Percentiles rank a stretch among this genome's conserved stretches.
These are phyloP conservation scores for Dictyostelium purpureum DNA, from an alignment of 78 protist species.

Conservation along the genomic window DNA sequence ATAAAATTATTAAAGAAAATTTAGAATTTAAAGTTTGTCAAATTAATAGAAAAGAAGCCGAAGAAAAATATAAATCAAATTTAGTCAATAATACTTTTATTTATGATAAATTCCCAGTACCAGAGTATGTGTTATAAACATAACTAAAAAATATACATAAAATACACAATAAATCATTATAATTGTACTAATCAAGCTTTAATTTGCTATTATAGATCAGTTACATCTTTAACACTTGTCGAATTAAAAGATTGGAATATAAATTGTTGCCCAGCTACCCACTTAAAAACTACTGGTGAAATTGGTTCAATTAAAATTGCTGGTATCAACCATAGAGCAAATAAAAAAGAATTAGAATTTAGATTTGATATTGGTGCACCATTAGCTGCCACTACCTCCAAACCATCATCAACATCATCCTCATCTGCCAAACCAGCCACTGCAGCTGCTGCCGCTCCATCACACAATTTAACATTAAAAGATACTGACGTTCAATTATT, in stretches of 20 bases:
- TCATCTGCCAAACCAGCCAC: neutral
- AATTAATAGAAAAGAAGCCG: slow-evolving; percentile 62
- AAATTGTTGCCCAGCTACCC: slow-evolving; percentile 68
- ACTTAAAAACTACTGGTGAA: slow-evolving; percentile 61
- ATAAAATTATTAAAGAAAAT: slow-evolving; percentile 40
- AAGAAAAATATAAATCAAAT: slow-evolving; percentile 32
- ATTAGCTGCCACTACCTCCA: neutral
- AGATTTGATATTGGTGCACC: slow-evolving; percentile 64
- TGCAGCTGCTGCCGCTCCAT: neutral
- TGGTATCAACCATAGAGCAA: slow-evolving; percentile 74
- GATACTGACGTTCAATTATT: slow-evolving; percentile 43
- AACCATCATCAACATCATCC: neutral
- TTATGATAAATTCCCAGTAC: slow-evolving; percentile 78
- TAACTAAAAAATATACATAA: neutral
- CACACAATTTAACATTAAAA: neutral
- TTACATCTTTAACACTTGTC: slow-evolving; percentile 43
- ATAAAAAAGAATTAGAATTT: slow-evolving; percentile 67
- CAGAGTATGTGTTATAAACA: slow-evolving; percentile 42
- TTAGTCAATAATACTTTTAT: slow-evolving; percentile 60
- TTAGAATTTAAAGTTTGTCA: slow-evolving; percentile 7
- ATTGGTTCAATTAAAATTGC: slow-evolving; percentile 29
- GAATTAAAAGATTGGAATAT: slow-evolving; percentile 66
- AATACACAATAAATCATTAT: neutral
- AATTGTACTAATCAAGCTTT: neutral
- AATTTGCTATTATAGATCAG: slow-evolving; percentile 6